These are phyloP conservation scores for Cadophora malorum DNA, from an alignment of 2,329 filamentous ascomycete genomes.

Conservation along the genomic window DNA sequence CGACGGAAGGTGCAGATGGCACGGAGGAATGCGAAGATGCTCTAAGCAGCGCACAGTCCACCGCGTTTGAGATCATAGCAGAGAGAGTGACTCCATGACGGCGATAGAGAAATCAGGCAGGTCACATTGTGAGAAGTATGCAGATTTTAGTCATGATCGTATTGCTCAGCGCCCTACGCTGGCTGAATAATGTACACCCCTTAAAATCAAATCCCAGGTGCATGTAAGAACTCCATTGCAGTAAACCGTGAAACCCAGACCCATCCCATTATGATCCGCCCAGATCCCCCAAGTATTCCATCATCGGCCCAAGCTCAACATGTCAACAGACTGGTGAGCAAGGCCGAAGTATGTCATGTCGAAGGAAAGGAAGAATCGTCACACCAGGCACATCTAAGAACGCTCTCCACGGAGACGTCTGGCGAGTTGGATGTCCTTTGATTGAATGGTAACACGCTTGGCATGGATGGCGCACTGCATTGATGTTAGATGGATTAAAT, in stretches of 20 bases:
- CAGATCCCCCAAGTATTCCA: conserved; percentile 35
- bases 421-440: conserved; percentile 40
- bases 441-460: conserved; percentile 97
- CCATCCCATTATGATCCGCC: conserved; percentile 24
- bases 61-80: too few species aligned
- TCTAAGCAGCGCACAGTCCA: too few species aligned
- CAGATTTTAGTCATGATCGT: too few species aligned
- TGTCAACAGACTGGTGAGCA: conserved; percentile 19
- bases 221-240: conserved; percentile 36
- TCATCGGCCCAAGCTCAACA: conserved; percentile 19
- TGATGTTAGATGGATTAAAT: too few species aligned
- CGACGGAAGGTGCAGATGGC: too few species aligned
- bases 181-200: conserved; percentile 31
- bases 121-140: too few species aligned
- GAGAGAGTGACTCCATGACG: too few species aligned
- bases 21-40: too few species aligned
- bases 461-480: conserved; percentile 74
- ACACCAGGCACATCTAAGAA: neutral
- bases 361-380: conserved; percentile 15
- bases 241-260: conserved; percentile 36
- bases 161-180: conserved; percentile 44
- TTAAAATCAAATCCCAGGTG: conserved; percentile 16
- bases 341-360: conserved; percentile 30
- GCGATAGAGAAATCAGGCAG: too few species aligned
- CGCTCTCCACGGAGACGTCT: neutral